Evolutionary conservation across 2,329 filamentous ascomycete species (phyloP), one percentile per base, ranked within the genome.

Genomic region (Epichloe gansuensis): DNA sequence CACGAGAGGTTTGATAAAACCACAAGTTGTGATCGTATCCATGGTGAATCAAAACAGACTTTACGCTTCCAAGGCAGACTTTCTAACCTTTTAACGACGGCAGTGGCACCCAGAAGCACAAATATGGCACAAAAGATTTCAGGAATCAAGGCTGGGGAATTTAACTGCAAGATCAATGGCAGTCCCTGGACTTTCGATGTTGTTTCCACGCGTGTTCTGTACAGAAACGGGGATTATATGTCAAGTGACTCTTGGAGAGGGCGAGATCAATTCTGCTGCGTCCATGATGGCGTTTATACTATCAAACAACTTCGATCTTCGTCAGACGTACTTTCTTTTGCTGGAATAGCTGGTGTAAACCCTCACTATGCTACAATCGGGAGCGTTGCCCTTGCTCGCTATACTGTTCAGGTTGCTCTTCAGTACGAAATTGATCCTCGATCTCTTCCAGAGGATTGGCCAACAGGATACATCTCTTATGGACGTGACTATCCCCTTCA

Each of bases 361-460:
- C 86, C 86, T 0, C 78, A 82, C 55, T 68, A 80, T 28, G 81
- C 76, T 23, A 88, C 85, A 0, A 72, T 86, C 4, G 80, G 78
- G 45, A 76, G 77, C 42, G 84, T 87, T 0, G 82, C 83, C 1
- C 79, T 91, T 51, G 77, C 82, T 39, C 76, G 79, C 23, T 91
- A 82, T 61, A 79, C 84, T 0, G 76, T 90, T 5, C 86, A 90
- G 62, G 84, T 88, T 3, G 85, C 82, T 0, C 71, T 89, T 51
- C 85, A 90, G 65, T 86, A 88, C 58, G 86, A 90, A 65, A 79
- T 90, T 55, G 85, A 89, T 59, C 70, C 78, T 1, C 77, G 85
- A 37, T 84, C 88, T 55, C 77, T 87, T 37, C 82, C 84, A 0
- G 62, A 63, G 2, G 82, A 82, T 64, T 88, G 76, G 67, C 70